A percentile compares a stretch with the other conserved stretches of the same genome.
Conservation (phyloP, 371 early-diverging fungal genomes). For the Funneliformis caledonium region DNA sequence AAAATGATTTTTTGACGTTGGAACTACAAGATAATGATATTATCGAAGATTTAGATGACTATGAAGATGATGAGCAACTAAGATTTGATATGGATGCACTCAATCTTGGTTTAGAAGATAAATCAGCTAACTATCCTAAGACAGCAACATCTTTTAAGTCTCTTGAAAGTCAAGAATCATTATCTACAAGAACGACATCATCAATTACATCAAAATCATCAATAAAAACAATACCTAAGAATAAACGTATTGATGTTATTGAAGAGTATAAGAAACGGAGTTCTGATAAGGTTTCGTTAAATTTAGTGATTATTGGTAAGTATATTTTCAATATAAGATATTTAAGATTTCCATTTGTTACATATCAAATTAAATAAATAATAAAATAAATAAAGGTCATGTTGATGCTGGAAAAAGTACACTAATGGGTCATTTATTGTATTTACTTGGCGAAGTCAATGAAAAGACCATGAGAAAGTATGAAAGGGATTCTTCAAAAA, state of each 20-base stretch:
- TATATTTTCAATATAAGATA: too few species aligned
- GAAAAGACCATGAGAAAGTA: conserved; percentile 90
- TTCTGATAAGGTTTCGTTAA: conserved; percentile 71
- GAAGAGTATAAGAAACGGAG: conserved; percentile 77
- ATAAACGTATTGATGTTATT: conserved; percentile 70
- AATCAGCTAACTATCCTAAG: neutral
- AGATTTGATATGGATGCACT: conserved; percentile 58
- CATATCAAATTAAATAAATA: neutral
- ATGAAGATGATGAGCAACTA: conserved; percentile 51
- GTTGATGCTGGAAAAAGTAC: conserved; percentile 99
- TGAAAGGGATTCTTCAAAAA: conserved; percentile 90
- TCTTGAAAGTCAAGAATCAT: neutral
- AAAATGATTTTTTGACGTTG: conserved; percentile 15
- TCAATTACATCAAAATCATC: conserved; percentile 17
- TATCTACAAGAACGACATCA: neutral
- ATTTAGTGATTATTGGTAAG: conserved; percentile 82
- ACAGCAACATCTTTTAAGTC: neutral
- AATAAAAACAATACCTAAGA: conserved; percentile 28
- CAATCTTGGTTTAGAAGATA: conserved; percentile 45
- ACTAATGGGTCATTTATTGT: conserved; percentile 96
- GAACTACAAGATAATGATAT: conserved; percentile 43
- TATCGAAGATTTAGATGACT: conserved; percentile 53
- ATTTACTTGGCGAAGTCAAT: conserved; percentile 86
- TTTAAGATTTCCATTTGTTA: neutral
- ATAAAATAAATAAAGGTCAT: conserved; percentile 69